These are phyloP conservation scores for Trichophaea hybrida DNA, from an alignment of 2,329 filamentous ascomycete species.

Conservation along the genomic window DNA sequence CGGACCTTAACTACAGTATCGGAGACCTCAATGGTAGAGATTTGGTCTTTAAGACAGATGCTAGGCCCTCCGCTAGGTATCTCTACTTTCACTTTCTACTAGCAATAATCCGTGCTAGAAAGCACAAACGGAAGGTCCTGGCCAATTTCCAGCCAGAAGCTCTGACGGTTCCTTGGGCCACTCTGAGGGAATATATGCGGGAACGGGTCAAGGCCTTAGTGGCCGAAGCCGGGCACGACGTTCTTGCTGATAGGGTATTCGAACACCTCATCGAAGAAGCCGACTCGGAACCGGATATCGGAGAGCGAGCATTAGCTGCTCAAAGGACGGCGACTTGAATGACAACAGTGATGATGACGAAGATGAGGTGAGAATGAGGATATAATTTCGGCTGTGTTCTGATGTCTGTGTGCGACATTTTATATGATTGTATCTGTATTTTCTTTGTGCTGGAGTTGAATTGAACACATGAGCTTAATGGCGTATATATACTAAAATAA, in stretches of 20 bases:
- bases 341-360: background rate
- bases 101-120: background rate
- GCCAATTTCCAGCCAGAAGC: background rate
- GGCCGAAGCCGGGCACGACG: background rate
- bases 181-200: background rate
- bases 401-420: too few species aligned
- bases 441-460: too few species aligned
- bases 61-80: background rate
- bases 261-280: background rate
- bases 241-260: background rate
- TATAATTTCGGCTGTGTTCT: background rate
- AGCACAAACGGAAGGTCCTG: background rate
- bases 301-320: background rate
- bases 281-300: background rate
- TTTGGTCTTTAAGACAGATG: background rate
- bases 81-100: background rate
- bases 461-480: too few species aligned
- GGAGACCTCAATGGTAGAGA: background rate
- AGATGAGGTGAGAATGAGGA: background rate
- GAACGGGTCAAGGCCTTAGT: background rate
- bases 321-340: background rate
- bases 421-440: too few species aligned
- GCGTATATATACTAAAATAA: too few species aligned
- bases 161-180: background rate
- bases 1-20: background rate